Evolutionary conservation across 192 early-diverging fungal genomes (phyloP).

Genomic region (Dimargaris verticillata): DNA sequence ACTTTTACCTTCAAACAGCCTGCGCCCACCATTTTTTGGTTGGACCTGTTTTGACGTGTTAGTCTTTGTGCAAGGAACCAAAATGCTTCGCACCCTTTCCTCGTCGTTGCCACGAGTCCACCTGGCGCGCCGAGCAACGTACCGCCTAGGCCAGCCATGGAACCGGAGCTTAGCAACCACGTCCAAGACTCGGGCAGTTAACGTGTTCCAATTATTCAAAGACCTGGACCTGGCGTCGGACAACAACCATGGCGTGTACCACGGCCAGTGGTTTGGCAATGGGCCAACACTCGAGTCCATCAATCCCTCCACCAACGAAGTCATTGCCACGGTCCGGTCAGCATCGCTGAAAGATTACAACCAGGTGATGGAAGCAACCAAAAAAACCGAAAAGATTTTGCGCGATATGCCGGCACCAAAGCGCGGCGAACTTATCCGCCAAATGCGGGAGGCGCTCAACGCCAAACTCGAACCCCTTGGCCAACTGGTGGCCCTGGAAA

Average conservation of each 20-base stretch:
- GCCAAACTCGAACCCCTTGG: conserved; percentile 63
- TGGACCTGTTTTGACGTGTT: too few species aligned
- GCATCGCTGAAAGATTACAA: conserved; percentile 48
- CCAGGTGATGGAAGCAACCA: conserved; percentile 40
- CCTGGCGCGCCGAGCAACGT: too few species aligned
- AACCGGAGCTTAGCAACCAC: neutral
- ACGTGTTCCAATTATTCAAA: conserved; percentile 22
- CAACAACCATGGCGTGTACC: conserved; percentile 55
- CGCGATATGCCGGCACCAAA: conserved; percentile 62
- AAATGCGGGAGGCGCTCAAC: conserved; percentile 70
- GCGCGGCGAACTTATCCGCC: conserved; percentile 77
- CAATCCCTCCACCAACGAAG: conserved; percentile 66
- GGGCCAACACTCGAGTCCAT: conserved; percentile 41
- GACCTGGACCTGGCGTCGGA: conserved; percentile 43
- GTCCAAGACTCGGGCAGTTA: neutral
- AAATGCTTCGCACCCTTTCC: too few species aligned
- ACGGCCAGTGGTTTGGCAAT: conserved; percentile 55
- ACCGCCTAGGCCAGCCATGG: too few species aligned
- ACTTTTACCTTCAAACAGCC: too few species aligned
- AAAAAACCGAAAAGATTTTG: conserved; percentile 45
- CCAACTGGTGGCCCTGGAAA: conserved; percentile 75
- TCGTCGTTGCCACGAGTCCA: too few species aligned
- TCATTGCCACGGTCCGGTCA: conserved; percentile 61
- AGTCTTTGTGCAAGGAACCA: too few species aligned
- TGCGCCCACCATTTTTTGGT: too few species aligned